Evolutionary conservation across 108 stramenopile genomes (phyloP).

Genomic region (Stephanodiscus minutulus): DNA sequence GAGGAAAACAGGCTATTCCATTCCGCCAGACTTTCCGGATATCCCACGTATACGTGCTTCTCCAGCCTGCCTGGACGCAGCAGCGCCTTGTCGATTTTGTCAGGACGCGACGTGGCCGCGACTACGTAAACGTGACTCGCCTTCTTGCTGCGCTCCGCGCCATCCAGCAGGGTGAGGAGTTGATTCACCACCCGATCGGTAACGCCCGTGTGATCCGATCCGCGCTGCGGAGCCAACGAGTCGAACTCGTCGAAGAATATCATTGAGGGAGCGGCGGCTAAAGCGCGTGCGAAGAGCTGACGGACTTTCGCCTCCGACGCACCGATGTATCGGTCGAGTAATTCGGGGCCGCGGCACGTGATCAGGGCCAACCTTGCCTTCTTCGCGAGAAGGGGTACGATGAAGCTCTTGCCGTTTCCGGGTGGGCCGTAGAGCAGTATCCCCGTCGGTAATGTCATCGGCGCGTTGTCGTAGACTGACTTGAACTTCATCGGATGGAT

Average conservation of each 20-base stretch:
- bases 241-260: constrained; percentile 98
- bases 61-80: constrained; percentile 94
- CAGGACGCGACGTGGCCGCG: constrained; percentile 92
- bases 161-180: constrained; percentile 96
- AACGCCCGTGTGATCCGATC: constrained; percentile 96
- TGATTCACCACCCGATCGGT: constrained; percentile 99
- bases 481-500: constrained; percentile 73
- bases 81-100: constrained; percentile 94
- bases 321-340: constrained; percentile 98
- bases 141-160: constrained; percentile 51
- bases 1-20: constrained; percentile 65
- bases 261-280: constrained; percentile 87
- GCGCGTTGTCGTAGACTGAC: constrained; percentile 66
- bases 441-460: constrained; percentile 72
- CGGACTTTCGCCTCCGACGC: constrained; percentile 96
- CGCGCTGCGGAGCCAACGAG: constrained; percentile 90
- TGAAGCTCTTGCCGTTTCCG: constrained; percentile 81
- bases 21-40: constrained; percentile 63
- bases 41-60: constrained; percentile 87
- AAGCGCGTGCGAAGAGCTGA: constrained; percentile 86
- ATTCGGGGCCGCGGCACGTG: constrained; percentile 91
- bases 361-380: constrained; percentile 85
- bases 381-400: constrained; percentile 89
- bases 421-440: constrained; percentile 78
- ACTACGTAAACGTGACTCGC: constrained; percentile 82